phyloP scores from a whole-genome alignment of 169 alveolate species.

The Babesia microti region DNA sequence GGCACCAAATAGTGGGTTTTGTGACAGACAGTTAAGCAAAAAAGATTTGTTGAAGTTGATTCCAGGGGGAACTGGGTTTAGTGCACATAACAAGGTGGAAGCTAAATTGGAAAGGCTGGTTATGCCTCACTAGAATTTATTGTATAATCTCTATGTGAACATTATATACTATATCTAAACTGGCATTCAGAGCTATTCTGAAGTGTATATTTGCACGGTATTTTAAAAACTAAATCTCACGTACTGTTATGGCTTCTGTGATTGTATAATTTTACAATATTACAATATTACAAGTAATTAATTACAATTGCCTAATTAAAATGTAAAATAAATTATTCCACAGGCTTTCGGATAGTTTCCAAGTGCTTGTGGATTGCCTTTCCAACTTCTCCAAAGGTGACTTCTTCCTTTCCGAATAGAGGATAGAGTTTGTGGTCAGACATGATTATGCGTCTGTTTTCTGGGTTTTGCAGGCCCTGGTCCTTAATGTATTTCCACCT shows the following conservation, averaged over 20 bases:
- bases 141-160: not conserved
- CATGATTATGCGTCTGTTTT: slow-evolving; percentile 19
- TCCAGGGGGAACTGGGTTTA: slow-evolving; percentile 57
- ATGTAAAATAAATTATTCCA: not conserved
- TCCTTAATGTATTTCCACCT: slow-evolving; percentile 37
- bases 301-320: not conserved
- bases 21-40: slow-evolving; percentile 6
- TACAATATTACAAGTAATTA: not conserved
- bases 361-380: slow-evolving; percentile 13
- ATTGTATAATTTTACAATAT: not conserved
- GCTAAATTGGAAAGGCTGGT: slow-evolving; percentile 42
- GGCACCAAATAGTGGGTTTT: not conserved
- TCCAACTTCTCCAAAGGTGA: slow-evolving; percentile 22
- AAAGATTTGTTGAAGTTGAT: slow-evolving; percentile 23
- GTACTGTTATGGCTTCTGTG: not conserved
- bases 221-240: not conserved
- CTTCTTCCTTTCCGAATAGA: slow-evolving; percentile 23
- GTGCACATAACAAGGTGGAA: slow-evolving; percentile 46
- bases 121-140: slow-evolving; percentile 14
- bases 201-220: no score
- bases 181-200: no score
- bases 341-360: slow-evolving; percentile 14
- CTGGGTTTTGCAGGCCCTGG: slow-evolving; percentile 27
- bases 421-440: slow-evolving; percentile 24
- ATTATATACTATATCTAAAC: no score